Conservation (phyloP, 768 basidiomycete species). For the Lactarius tabidus region DNA sequence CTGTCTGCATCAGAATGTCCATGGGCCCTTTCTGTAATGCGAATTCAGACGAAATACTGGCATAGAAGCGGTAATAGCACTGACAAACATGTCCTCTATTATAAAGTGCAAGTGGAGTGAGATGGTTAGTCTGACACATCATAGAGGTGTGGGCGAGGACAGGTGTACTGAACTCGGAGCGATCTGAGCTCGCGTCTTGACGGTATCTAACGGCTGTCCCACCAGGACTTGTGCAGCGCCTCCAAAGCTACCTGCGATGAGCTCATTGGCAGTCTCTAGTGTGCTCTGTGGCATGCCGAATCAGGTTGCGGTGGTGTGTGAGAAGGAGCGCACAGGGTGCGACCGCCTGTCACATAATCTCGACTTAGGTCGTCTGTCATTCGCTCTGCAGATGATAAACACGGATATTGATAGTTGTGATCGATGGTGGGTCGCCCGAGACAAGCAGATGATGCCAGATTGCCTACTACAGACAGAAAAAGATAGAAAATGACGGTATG, state of each 20-base stretch:
- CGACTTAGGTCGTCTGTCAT: not conserved
- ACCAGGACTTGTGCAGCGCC: slow-evolving; percentile 95
- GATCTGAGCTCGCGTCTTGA: slow-evolving; percentile 86
- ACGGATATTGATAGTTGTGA: not conserved
- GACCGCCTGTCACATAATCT: no score
- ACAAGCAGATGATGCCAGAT: slow-evolving; percentile 18
- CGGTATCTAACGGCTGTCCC: slow-evolving; percentile 87
- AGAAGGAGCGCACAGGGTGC: not conserved
- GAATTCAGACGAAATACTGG: not conserved
- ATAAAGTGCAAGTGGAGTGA: slow-evolving; percentile 1
- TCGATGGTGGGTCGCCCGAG: slow-evolving; percentile 14
- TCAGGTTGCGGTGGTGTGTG: not conserved
- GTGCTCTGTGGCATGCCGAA: slow-evolving; percentile 14
- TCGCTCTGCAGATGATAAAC: not conserved
- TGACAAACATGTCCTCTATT: slow-evolving; percentile 83
- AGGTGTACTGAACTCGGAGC: slow-evolving; percentile 62
- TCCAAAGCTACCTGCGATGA: slow-evolving; percentile 83
- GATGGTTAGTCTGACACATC: slow-evolving; percentile 9
- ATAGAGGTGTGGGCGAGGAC: not conserved
- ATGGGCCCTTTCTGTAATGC: slow-evolving; percentile 77
- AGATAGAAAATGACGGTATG: slow-evolving; percentile 18
- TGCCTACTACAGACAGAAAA: slow-evolving; percentile 24
- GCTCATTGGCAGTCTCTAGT: slow-evolving; percentile 67
- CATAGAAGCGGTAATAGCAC: slow-evolving; percentile 31
- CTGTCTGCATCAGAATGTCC: slow-evolving; percentile 81